A percentile compares a stretch with the other conserved stretches of the same genome.
Conservation (phyloP, 805 yeast genomes). For the Candida hispaniensis region DNA sequence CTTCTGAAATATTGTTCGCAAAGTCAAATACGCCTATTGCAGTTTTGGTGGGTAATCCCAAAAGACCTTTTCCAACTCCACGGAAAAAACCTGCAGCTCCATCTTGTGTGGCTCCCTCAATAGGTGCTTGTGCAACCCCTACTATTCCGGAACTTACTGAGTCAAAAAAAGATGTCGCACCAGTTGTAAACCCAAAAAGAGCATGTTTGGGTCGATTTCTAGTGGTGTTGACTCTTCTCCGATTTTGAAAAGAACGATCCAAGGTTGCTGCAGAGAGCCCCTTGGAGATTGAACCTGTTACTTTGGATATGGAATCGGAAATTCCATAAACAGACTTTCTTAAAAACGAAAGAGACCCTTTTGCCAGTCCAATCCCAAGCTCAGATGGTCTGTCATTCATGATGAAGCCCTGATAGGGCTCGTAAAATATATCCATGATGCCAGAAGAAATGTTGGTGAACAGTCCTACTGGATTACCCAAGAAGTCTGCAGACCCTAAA, state of each 20-base stretch:
- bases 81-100: constrained; percentile 89
- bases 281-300: constrained; percentile 90
- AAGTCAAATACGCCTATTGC: constrained; percentile 91
- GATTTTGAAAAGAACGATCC: constrained; percentile 75
- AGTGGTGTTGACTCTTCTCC: constrained; percentile 51
- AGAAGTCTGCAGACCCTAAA: constrained; percentile 88
- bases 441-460: constrained; percentile 92
- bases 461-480: constrained; percentile 95
- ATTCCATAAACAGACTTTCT: constrained; percentile 92
- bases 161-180: constrained; percentile 81
- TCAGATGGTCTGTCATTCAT: constrained; percentile 95
- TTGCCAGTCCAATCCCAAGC: constrained; percentile 87
- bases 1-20: constrained; percentile 87
- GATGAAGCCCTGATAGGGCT: constrained; percentile 91
- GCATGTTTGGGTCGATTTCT: constrained; percentile 80
- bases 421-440: constrained; percentile 90
- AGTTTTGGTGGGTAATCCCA: constrained; percentile 93
- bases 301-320: constrained; percentile 84
- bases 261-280: constrained; percentile 86
- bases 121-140: constrained; percentile 85
- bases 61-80: constrained; percentile 89
- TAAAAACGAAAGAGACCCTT: constrained; percentile 88
- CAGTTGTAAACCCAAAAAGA: constrained; percentile 68
- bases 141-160: constrained; percentile 79
- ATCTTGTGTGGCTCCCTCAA: constrained; percentile 76